Base-by-base conservation (phyloP, 2,329 filamentous ascomycete genomes). In the Atkinsonella texensis region DNA sequence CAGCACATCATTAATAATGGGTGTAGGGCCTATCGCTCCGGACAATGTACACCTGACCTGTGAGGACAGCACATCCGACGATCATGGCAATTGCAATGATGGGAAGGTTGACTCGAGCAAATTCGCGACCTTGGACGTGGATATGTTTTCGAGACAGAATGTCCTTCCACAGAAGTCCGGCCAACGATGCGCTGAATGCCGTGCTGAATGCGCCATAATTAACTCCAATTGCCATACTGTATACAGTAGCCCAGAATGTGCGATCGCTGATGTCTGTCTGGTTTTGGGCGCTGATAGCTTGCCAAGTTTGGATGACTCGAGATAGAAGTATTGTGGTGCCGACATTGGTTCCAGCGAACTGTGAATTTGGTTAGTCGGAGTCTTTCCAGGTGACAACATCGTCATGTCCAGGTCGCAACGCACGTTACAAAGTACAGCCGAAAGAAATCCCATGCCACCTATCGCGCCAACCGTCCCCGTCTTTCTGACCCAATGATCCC, bases 261-360 rank as follows among this genome's bases (percentile, higher is more conserved):
- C 84, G 75, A 43, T 87, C 69, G 12, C 70, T 76, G 48, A 88
- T 84, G 1, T 72, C 64, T 1, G 63, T 65, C 0, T 66, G 65
- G 40, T 71, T 74, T 0, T 56, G 53, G 0, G 60, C 51, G 56
- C 84, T 80, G 41, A 88, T 85, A 1, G 68, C 59, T 55, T 78
- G 69, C 85, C 85, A 88, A 0, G 77, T 69, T 61, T 88, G 84
- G 11, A 88, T 77, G 7, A 87, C 76, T 3, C 84, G 80, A 9
- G 77, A 86, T 1, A 88, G 71, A 0, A 88, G 76, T 59, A 89
- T 88, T 0, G 84, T 84, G 0, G 84, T 86, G 35, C 85, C 84
- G 49, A 88, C 88, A 56, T 88, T 88, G 1, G 85, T 88, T 17
- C 85, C 85, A 0, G 85, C 82, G 57, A 87, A 88, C 83, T 87